phyloP scores from a whole-genome alignment of 768 basidiomycete species.

The Amanita pallidorosea region DNA sequence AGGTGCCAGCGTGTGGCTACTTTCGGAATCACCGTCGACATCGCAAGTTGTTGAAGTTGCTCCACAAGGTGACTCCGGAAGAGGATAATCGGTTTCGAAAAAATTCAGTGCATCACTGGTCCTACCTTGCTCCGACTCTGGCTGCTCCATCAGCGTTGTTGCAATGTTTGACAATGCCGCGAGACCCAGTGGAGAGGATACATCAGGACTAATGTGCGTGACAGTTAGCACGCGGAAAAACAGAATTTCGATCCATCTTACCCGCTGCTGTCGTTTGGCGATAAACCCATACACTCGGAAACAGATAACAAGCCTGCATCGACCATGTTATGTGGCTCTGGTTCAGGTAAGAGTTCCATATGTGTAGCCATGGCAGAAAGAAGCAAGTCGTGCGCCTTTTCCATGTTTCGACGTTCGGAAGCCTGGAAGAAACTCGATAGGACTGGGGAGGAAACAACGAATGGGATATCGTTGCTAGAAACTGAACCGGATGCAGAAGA shows the following conservation, averaged over 20 bases:
- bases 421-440: slow-evolving; percentile 2
- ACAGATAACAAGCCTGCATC: neutral
- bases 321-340: neutral
- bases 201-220: slow-evolving; percentile 19
- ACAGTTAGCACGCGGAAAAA: slow-evolving; percentile 7
- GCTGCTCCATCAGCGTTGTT: slow-evolving; percentile 20
- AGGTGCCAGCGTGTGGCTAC: slow-evolving; percentile 1
- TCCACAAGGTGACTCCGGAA: slow-evolving; percentile 19
- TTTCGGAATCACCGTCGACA: slow-evolving; percentile 5
- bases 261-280: slow-evolving; percentile 8
- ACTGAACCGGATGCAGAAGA: neutral
- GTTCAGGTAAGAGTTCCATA: neutral
- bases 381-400: neutral
- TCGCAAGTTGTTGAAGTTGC: slow-evolving; percentile 9
- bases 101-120: slow-evolving; percentile 12
- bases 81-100: slow-evolving; percentile 18
- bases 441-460: slow-evolving; percentile 1
- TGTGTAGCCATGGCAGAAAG: slow-evolving; percentile 1
- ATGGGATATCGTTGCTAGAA: neutral
- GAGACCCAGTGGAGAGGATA: slow-evolving; percentile 24
- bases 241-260: slow-evolving; percentile 10
- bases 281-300: neutral
- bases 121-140: neutral
- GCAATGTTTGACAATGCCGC: slow-evolving; percentile 19
- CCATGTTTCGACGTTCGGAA: neutral